phyloP scores from a whole-genome alignment of 306 rosid species.

The Prinsepia uniflora region DNA sequence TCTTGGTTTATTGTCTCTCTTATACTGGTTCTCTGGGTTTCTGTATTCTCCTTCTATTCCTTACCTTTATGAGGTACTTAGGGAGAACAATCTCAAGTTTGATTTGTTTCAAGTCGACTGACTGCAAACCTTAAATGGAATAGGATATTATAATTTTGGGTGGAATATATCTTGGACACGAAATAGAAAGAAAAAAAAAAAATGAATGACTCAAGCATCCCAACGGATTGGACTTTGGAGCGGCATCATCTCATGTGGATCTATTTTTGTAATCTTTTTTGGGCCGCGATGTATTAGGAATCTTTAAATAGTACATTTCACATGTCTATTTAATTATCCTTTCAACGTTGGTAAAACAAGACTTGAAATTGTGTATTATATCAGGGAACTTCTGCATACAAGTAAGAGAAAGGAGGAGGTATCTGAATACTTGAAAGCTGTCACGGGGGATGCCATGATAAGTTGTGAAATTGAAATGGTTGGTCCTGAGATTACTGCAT shows the following conservation, averaged over 20 bases:
- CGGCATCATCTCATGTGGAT: background rate
- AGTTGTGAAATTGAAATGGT: slow-evolving; percentile 66
- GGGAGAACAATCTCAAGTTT: background rate
- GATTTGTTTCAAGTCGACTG: background rate
- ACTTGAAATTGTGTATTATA: slow-evolving; percentile 13
- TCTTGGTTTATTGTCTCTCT: slow-evolving; percentile 7
- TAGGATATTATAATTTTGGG: background rate
- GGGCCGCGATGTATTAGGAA: background rate
- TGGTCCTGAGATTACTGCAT: slow-evolving; percentile 53
- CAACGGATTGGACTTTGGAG: background rate
- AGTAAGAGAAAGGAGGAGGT: slow-evolving; percentile 68
- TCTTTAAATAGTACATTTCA: background rate
- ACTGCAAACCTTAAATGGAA: background rate
- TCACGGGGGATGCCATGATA: slow-evolving; percentile 52
- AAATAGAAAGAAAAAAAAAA: background rate
- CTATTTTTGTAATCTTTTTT: background rate
- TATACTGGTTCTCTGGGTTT: slow-evolving; percentile 2
- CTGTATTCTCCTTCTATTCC: background rate
- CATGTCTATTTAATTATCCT: background rate
- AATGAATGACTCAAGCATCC: background rate
- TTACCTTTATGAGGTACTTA: background rate
- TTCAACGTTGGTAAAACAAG: background rate
- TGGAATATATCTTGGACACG: background rate
- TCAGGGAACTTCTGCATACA: slow-evolving; percentile 83
- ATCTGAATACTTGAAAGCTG: slow-evolving; percentile 32